Evolutionary conservation across 1,139 yeast species (phyloP), one percentile per base, ranked within the genome.

Genomic region (Geotrichum bryndzae): DNA sequence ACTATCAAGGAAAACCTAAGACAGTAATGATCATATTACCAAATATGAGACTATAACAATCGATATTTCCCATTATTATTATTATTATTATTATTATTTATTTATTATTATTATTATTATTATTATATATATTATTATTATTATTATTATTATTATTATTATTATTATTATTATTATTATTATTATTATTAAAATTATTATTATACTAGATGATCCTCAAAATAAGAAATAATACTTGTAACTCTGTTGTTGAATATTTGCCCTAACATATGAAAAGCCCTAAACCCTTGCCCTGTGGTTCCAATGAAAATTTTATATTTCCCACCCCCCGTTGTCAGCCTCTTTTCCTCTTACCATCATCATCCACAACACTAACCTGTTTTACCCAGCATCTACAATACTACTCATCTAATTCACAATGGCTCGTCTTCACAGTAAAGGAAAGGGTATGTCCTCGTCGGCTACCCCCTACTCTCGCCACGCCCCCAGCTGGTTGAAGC

Each of bases 401-500:
- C 41, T 35, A 35, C 41, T 6, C 3, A 35, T 11, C 41, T 35
- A 35, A 35, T 35, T 77, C 27, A 81, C 75, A 73, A 81, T 81
- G 84, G 84, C 84, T 80, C 84, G 85, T 75, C 78, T 82, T 82
- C 85, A 82, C 83, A 78, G 83, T 75, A 80, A 80, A 70, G 99
- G 99, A 83, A 95, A 95, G 84, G 99, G 99, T 84, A 95, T 95
- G 79, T 90, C 98, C 77, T 87, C 97, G 77, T 91, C 99, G 79
- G 97, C 99, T 79, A 84, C 92, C 82, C 99, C 99, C 81, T 94
- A 94, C 87, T 92, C 98, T 76, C 94, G 99, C 85, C 87, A 88
- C 82, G 86, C 96, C 80, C 99, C 99, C 80, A 84, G 97, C 79
- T 94, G 99, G 99, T 92, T 92, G 95, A 94, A 94, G 87, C 87